Percentiles rank a stretch among this genome's conserved stretches.
Conservation (phyloP, 768 basidiomycete species). For the Heimioporus sp. region DNA sequence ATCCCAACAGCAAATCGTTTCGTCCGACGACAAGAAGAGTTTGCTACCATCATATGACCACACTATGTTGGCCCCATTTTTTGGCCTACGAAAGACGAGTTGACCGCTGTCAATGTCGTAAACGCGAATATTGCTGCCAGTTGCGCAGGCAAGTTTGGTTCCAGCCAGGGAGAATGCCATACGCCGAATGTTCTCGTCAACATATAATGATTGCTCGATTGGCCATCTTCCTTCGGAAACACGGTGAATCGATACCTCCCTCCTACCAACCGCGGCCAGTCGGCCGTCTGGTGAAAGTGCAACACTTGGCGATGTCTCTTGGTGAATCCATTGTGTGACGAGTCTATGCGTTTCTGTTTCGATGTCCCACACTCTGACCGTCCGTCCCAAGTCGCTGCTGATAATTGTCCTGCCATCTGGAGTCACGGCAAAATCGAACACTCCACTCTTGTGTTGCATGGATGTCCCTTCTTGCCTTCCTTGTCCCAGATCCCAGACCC, state of each 20-base stretch:
- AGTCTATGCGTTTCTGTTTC: neutral
- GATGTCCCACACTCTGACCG: slow-evolving; percentile 2
- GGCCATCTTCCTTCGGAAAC: neutral
- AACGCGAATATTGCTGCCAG: neutral
- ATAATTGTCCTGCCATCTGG: slow-evolving; percentile 1
- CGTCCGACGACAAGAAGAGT: neutral
- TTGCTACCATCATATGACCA: slow-evolving; percentile 15
- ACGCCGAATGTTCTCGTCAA: neutral
- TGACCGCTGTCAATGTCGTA: neutral
- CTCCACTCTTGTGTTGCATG: neutral
- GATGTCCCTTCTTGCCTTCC: neutral
- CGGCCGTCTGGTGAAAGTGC: neutral
- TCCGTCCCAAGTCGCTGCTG: neutral
- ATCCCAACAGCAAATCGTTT: slow-evolving; percentile 9
- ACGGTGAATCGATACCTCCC: neutral
- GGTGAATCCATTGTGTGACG: neutral
- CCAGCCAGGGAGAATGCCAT: slow-evolving; percentile 3
- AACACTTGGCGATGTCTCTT: accelerated
- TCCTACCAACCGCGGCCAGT: neutral
- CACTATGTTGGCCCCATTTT: neutral
- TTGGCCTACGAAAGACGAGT: neutral
- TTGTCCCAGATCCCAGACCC: neutral
- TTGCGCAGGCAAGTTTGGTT: slow-evolving; percentile 1
- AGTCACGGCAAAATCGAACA: neutral
- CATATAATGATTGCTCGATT: neutral